A percentile compares a stretch with the other conserved stretches of the same genome.
Evolutionary conservation across 306 rosid species (phyloP).

Genomic region (Adenanthera pavonina): DNA sequence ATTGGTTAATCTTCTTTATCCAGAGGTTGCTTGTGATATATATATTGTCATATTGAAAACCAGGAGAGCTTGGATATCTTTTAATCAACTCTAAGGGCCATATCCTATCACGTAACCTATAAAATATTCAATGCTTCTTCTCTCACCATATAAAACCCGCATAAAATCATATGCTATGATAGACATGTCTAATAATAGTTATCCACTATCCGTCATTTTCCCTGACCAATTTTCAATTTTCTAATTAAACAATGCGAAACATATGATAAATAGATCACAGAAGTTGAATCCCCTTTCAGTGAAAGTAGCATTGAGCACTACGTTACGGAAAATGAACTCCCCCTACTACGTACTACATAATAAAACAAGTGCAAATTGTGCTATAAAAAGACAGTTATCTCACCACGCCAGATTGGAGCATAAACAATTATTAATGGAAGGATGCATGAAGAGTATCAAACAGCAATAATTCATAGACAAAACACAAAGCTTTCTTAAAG

Average conservation of each 20-base stretch:
- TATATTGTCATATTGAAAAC: conserved; percentile 4
- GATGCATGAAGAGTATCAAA: conserved; percentile 5
- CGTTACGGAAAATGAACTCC: not conserved
- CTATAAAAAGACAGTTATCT: not conserved
- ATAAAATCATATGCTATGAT: conserved; percentile 8
- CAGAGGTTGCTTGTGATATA: not conserved
- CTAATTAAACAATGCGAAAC: conserved; percentile 28
- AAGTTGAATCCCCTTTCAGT: not conserved
- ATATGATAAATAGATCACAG: not conserved
- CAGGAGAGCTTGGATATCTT: not conserved
- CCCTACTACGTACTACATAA: not conserved
- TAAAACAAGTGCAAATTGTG: conserved; percentile 32
- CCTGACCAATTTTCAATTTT: conserved; percentile 29
- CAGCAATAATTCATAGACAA: conserved; percentile 33
- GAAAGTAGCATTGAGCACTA: not conserved
- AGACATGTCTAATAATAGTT: conserved; percentile 5
- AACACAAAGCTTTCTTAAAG: not conserved
- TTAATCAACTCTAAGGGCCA: conserved; percentile 1
- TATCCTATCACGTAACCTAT: conserved; percentile 1
- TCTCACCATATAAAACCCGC: conserved; percentile 12
- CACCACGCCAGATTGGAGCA: conserved; percentile 26
- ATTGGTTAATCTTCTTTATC: not conserved
- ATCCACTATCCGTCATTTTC: not conserved
- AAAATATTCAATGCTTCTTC: conserved; percentile 5
- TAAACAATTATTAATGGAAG: not conserved